Evolutionary conservation across 805 yeast species (phyloP).

Genomic region (Kluyveromyces wickerhamii): DNA sequence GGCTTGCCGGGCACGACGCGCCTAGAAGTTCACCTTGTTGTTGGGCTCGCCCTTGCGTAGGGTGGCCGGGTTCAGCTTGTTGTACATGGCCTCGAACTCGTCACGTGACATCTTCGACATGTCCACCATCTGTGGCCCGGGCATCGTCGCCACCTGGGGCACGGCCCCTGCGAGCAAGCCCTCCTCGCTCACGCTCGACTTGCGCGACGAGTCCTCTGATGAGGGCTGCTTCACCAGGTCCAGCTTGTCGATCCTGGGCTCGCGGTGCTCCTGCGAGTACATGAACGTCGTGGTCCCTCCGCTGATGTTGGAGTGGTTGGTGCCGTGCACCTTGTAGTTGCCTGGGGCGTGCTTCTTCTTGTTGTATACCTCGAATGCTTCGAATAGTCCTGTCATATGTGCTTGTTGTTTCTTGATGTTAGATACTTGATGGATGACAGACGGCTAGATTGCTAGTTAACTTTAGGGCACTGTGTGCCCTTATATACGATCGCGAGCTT

Average conservation of each 20-base stretch:
- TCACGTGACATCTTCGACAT: conserved; percentile 11
- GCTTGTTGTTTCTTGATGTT: neutral
- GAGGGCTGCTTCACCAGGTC: neutral
- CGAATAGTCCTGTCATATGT: conserved; percentile 20
- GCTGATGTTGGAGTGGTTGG: conserved; percentile 10
- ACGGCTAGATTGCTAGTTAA: no score
- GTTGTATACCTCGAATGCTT: conserved; percentile 29
- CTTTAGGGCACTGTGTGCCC: no score
- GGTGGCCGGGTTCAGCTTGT: conserved; percentile 3
- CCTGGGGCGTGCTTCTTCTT: conserved; percentile 23
- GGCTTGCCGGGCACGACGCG: neutral
- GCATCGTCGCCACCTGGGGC: no score
- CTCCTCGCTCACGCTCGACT: conserved; percentile 3
- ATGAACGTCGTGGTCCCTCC: conserved; percentile 9
- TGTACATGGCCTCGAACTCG: conserved; percentile 13
- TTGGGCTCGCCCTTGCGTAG: conserved; percentile 16
- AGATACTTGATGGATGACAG: no score
- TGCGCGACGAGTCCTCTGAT: conserved; percentile 1
- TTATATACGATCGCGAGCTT: no score
- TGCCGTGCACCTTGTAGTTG: conserved; percentile 7
- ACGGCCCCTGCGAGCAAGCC: no score
- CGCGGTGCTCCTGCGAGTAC: conserved; percentile 11
- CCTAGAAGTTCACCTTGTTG: conserved; percentile 15
- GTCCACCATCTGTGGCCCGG: conserved; percentile 11
- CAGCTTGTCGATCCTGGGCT: conserved; percentile 1